Evolutionary conservation across 2,329 filamentous ascomycete species (phyloP).

Genomic region (Ascosphaera apis): DNA sequence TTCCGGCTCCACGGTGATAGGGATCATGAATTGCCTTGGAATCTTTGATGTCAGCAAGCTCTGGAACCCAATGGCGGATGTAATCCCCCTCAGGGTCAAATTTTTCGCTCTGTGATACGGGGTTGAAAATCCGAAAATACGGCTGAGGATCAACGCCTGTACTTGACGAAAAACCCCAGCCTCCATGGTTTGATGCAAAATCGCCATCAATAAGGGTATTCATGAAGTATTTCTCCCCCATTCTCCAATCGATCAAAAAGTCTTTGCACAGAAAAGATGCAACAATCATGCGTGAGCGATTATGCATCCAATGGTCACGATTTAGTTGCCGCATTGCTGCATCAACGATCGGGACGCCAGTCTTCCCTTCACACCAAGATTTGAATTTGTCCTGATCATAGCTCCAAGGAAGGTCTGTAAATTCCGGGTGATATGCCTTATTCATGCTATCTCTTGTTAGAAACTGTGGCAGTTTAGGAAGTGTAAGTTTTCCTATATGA

Average conservation of each 20-base stretch:
- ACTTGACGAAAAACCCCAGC: constrained; percentile 42
- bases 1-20: constrained; percentile 39
- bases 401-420: constrained; percentile 63
- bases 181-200: constrained; percentile 55
- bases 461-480: background rate
- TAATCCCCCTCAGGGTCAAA: constrained; percentile 61
- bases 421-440: constrained; percentile 63
- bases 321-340: constrained; percentile 64
- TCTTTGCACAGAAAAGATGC: constrained; percentile 65
- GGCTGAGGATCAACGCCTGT: constrained; percentile 68
- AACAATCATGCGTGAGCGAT: constrained; percentile 63
- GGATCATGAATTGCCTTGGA: constrained; percentile 56
- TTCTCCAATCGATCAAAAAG: constrained; percentile 59
- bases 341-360: constrained; percentile 65
- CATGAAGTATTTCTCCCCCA: constrained; percentile 68
- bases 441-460: constrained; percentile 34
- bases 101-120: constrained; percentile 60
- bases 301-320: constrained; percentile 55
- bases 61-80: constrained; percentile 62
- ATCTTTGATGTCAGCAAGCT: constrained; percentile 39
- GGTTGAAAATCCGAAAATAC: constrained; percentile 82
- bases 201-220: constrained; percentile 56
- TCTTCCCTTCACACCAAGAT: constrained; percentile 51
- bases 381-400: constrained; percentile 45
- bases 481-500: background rate